phyloP scores from a whole-genome alignment of 108 stramenopile genomes.

The Mediolabrus comicus region DNA sequence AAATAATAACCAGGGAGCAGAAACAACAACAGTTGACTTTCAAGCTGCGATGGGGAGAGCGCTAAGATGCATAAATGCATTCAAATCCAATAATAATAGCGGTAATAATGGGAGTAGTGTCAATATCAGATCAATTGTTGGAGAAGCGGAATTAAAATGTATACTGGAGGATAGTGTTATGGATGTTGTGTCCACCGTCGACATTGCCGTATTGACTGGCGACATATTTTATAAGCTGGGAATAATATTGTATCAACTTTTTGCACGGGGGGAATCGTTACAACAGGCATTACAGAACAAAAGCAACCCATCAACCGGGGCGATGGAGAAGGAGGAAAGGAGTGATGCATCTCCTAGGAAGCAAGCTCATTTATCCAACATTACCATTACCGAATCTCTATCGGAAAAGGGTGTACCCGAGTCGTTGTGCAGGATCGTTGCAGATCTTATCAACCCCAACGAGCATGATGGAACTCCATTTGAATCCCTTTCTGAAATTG shows the following conservation, averaged over 20 bases:
- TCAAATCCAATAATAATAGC: background rate
- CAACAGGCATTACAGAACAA: background rate
- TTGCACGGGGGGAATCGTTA: background rate
- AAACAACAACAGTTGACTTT: background rate
- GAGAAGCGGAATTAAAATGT: conserved; percentile 1
- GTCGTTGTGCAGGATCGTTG: background rate
- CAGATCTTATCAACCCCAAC: background rate
- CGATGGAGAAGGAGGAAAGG: background rate
- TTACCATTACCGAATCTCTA: background rate
- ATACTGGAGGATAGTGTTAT: background rate
- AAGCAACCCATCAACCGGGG: background rate
- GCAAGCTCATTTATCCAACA: background rate
- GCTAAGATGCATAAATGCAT: background rate
- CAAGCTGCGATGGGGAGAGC: background rate
- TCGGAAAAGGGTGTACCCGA: background rate
- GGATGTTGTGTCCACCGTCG: background rate
- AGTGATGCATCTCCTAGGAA: background rate
- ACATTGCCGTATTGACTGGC: background rate
- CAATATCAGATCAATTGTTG: background rate
- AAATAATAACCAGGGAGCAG: background rate
- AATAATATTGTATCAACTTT: background rate
- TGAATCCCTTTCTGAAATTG: background rate
- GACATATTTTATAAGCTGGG: background rate
- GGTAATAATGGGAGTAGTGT: too few species aligned
- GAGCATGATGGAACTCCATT: background rate